These are phyloP conservation scores for Ustilago nuda DNA, from an alignment of 1,284 basidiomycete species.

Conservation along the genomic window DNA sequence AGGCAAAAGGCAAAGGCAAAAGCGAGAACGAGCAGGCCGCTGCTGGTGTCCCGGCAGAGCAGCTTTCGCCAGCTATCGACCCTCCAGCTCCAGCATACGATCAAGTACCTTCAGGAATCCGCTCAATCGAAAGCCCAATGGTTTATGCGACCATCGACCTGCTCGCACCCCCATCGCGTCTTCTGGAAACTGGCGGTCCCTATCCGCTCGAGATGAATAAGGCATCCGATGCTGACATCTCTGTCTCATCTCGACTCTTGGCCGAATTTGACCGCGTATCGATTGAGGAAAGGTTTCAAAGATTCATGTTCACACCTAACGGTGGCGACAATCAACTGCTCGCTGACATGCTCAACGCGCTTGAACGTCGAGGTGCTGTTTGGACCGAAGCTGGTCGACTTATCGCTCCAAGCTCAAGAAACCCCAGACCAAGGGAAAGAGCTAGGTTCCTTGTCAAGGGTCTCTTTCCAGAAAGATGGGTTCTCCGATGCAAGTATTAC, in stretches of 20 bases:
- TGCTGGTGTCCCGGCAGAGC: background rate
- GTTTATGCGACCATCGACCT: conserved; percentile 44
- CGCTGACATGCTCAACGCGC: conserved; percentile 30
- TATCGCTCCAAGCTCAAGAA: conserved; percentile 39
- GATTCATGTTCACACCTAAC: conserved; percentile 23
- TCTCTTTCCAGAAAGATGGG: conserved; percentile 41
- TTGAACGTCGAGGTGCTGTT: conserved; percentile 38
- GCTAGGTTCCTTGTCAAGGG: conserved; percentile 45
- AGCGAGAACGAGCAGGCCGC: background rate
- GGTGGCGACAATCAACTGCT: conserved; percentile 15
- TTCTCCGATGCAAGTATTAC: conserved; percentile 35
- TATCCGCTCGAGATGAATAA: conserved; percentile 53
- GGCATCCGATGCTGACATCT: conserved; percentile 22
- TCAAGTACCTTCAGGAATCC: background rate
- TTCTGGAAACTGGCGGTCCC: conserved; percentile 35
- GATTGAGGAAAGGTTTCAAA: conserved; percentile 28
- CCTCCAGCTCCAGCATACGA: background rate
- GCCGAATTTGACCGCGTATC: conserved; percentile 28
- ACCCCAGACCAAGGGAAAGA: conserved; percentile 26
- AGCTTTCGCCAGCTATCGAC: conserved; percentile 16
- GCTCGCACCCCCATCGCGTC: conserved; percentile 37
- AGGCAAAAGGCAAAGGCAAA: conserved; percentile 12
- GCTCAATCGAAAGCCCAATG: conserved; percentile 33
- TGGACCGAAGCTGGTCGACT: conserved; percentile 44
- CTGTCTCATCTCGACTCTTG: conserved; percentile 25